Evolutionary conservation across 1,284 basidiomycete species (phyloP).

Genomic region (Volvariella volvacea): DNA sequence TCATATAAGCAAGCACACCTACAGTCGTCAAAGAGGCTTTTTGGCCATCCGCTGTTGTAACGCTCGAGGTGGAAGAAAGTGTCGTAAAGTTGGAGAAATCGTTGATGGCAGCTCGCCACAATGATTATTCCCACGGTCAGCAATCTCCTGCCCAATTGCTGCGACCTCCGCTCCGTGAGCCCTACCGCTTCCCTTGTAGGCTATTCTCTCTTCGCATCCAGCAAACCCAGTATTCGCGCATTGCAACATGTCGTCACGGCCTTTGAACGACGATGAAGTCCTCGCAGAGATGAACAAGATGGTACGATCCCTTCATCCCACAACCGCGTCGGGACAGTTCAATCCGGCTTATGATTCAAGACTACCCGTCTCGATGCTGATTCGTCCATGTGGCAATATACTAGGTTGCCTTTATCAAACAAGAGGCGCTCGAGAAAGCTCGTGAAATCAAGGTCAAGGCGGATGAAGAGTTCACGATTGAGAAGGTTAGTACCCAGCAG

Average conservation of each 20-base stretch:
- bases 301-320: slow-evolving; percentile 41
- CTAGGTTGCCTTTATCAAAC: slow-evolving; percentile 96
- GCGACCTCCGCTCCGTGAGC: no score
- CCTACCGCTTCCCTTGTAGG: no score
- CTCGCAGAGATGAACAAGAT: slow-evolving; percentile 99
- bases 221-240: no score
- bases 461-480: slow-evolving; percentile 95
- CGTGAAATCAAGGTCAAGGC: slow-evolving; percentile 96
- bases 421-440: slow-evolving; percentile 93
- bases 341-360: neutral
- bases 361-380: neutral
- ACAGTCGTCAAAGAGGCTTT: no score
- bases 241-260: slow-evolving; percentile 54
- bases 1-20: no score
- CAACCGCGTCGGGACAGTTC: neutral
- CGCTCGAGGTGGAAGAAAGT: no score
- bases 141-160: no score
- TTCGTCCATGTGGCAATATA: slow-evolving; percentile 5
- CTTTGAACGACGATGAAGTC: slow-evolving; percentile 95
- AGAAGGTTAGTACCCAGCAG: slow-evolving; percentile 84
- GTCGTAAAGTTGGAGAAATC: no score
- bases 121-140: no score
- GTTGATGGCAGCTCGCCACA: no score
- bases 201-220: no score
- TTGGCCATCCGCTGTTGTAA: no score